Evolutionary conservation across 1,139 yeast species (phyloP).

Genomic region (Kazachstania sp.): DNA sequence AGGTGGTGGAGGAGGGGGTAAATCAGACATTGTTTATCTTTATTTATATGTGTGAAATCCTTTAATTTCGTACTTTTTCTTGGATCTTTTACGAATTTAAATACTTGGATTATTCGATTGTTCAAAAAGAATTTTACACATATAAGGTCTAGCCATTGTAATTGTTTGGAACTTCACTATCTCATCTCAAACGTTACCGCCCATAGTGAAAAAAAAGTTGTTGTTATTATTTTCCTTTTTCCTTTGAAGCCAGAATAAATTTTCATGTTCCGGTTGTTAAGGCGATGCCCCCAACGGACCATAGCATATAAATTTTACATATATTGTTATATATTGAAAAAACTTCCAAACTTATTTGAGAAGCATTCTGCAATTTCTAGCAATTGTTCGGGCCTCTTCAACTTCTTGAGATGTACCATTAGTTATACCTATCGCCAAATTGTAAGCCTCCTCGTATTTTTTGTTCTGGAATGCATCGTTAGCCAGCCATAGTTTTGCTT

Average conservation of each 20-base stretch:
- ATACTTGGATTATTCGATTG: too few species aligned
- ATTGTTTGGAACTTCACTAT: too few species aligned
- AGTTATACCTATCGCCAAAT: constrained; percentile 63
- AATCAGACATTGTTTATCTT: constrained; percentile 1
- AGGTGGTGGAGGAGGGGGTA: constrained; percentile 10
- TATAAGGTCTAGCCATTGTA: too few species aligned
- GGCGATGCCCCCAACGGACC: too few species aligned
- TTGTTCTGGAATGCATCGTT: constrained; percentile 49
- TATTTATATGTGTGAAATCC: not conserved
- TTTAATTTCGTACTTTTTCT: not conserved
- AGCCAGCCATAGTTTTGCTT: constrained; percentile 85
- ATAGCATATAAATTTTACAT: not conserved
- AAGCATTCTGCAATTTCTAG: constrained; percentile 51
- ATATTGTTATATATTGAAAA: not conserved
- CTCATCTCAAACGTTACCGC: too few species aligned
- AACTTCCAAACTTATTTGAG: constrained; percentile 1
- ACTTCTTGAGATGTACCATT: constrained; percentile 77
- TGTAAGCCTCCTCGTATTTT: constrained; percentile 62
- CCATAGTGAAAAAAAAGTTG: too few species aligned
- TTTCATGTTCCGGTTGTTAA: too few species aligned
- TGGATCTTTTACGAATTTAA: too few species aligned
- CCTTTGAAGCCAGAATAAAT: too few species aligned
- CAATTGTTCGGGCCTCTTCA: constrained; percentile 81
- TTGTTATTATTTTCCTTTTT: too few species aligned
- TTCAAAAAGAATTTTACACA: too few species aligned